Base-by-base conservation (phyloP, 768 basidiomycete species). In the Panellus pusillus region DNA sequence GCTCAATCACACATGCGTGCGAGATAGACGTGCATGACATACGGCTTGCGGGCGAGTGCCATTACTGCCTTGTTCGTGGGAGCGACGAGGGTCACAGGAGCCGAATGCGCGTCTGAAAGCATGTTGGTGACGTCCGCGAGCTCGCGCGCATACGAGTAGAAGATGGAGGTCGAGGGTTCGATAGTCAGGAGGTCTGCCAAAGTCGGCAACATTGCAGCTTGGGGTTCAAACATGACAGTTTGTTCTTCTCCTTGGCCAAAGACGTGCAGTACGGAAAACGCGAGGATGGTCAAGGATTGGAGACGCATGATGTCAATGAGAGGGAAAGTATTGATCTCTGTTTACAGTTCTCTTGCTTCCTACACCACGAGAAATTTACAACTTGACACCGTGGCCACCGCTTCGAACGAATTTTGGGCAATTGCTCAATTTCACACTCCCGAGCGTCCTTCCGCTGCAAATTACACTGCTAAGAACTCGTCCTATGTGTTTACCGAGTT, bases 1-100 rank as follows among this genome's bases (percentile, higher is more conserved):
- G 35, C 32, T 53, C 47, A 55, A 28, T 18, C n/a, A n/a, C 17
- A 36, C 24, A 14, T 18, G 9, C 31, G 18, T 14, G 36, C 14
- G 18, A 38, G 8, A 15, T 8, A 19, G 14, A 39, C 28, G 35
- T 17, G 28, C n/a, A 29, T 9, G 28, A 75, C 89, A 71, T 70
- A 94, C 90, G 93, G 93, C 70, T 94, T 93, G 63, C 83, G 73
- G 3, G 83, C 67, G 48, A 93, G 72, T 4, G 85, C 84, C 82
- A 93, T 91, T 14, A 94, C 83, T 9, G 91, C 93, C 68, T 87
- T 89, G 69, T 96, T 94, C 20, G 88, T 90, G 0, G 93, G 93
- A 5, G 86, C 91, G 39, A 96, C 77, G 9, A 95, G 47, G 0
- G 91, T 91, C 50, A 73, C 68, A n/a, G 43, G 13, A 7, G 68